These are phyloP conservation scores for Amesomyces nigricolor DNA, from an alignment of 2,329 filamentous ascomycete genomes.

Conservation along the genomic window DNA sequence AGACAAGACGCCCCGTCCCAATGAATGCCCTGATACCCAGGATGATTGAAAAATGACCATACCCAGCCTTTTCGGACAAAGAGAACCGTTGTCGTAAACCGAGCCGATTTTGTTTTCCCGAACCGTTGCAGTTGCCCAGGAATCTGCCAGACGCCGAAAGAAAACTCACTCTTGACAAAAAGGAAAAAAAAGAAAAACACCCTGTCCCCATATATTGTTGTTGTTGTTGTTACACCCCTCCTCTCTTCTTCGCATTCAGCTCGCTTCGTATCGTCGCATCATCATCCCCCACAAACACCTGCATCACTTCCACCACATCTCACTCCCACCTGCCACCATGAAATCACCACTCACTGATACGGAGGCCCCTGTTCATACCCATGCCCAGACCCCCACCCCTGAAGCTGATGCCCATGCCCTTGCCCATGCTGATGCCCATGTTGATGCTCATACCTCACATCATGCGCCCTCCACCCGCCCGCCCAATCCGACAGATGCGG, in stretches of 20 bases:
- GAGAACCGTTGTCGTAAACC: background rate
- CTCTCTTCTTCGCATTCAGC: background rate
- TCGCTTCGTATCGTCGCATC: background rate
- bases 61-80: background rate
- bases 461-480: background rate
- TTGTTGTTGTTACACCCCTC: too few species aligned
- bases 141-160: background rate
- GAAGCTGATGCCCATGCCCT: too few species aligned
- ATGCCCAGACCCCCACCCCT: too few species aligned
- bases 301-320: too few species aligned
- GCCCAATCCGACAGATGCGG: background rate
- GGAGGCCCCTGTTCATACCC: too few species aligned
- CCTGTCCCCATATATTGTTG: background rate
- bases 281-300: too few species aligned
- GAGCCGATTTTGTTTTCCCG: background rate
- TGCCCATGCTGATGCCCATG: background rate
- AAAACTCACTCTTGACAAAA: too few species aligned
- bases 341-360: too few species aligned
- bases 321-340: too few species aligned
- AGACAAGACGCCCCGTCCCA: constrained; percentile 5
- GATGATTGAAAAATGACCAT: too few species aligned
- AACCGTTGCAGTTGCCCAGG: background rate
- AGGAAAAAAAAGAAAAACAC: background rate
- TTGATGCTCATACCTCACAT: too few species aligned
- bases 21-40: constrained; percentile 4